Base-by-base conservation (phyloP, 1,139 yeast genomes). In the Starmera stellimalicola region DNA sequence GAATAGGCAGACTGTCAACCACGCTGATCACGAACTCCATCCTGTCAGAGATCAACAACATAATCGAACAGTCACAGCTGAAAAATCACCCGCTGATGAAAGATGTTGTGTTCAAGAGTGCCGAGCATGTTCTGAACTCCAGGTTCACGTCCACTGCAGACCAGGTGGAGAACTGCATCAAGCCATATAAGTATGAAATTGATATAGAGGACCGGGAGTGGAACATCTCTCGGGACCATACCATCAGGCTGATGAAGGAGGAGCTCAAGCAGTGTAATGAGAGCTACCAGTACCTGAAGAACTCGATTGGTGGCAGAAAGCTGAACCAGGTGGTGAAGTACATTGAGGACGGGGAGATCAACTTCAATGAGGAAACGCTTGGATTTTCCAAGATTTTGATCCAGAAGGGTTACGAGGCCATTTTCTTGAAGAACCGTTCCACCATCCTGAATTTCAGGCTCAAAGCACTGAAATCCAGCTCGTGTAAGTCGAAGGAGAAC, bases 151-250 rank as follows among this genome's bases (percentile, higher is more conserved):
- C 95, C 1, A 91, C 98, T 0, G 94, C 98, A 0, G 98, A 93
- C 54, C 98, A 93, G 55, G 98, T 93, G 12, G 99, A 93, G 52
- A 93, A 91, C 57, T 88, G 97, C 61, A 88, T 93, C 51, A 93
- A 93, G 56, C 98, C 98, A 2, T 91, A 80, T 61, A 93, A 93
- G 58, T 91, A 91, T 56, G 98, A 93, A 54, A 88, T 93, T 40
- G 98, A 93, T 54, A 73, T 91, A 31, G 98, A 91, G 51, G 95
- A 87, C 50, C 69, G 95, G 29, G 98, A 93, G 54, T 93, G 99
- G 99, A 62, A 67, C 26, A 55, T 71, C 11, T 79, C 95, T 27
- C 74, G 84, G 42, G 94, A 83, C 20, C 94, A 82, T 51, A 72
- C 97, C 0, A 71, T 75, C 12, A 63, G 62, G 28, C 58, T 93